These are phyloP conservation scores for Flaveria brownii DNA, from an alignment of 129 eudicot species.

Conservation along the genomic window DNA sequence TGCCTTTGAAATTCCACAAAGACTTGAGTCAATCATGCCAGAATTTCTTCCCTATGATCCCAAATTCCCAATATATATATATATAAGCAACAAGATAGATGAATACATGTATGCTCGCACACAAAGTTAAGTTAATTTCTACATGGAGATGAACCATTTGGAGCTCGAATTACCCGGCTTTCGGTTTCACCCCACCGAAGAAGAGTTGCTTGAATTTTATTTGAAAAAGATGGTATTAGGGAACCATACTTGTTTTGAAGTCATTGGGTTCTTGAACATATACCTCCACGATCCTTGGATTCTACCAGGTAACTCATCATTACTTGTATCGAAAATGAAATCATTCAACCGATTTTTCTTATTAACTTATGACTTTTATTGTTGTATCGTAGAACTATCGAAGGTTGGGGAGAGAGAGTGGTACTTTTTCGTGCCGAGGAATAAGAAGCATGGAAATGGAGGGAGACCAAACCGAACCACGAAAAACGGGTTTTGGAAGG, in stretches of 20 bases:
- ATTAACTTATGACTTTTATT: background rate
- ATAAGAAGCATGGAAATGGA: constrained; percentile 63
- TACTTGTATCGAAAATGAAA: background rate
- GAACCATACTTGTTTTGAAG: constrained; percentile 42
- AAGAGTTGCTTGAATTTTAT: constrained; percentile 74
- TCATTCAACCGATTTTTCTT: too few species aligned
- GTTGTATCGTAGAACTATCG: constrained; percentile 51
- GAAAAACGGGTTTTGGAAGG: constrained; percentile 84
- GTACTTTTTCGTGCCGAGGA: constrained; percentile 84
- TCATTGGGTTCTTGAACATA: constrained; percentile 67
- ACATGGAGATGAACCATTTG: constrained; percentile 44
- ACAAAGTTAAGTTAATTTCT: background rate
- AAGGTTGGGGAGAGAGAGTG: constrained; percentile 88
- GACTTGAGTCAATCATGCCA: constrained; percentile 35
- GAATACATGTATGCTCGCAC: background rate
- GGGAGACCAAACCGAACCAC: constrained; percentile 91
- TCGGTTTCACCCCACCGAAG: constrained; percentile 85
- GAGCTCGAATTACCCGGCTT: constrained; percentile 68
- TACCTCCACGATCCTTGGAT: constrained; percentile 72
- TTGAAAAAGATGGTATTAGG: constrained; percentile 56
- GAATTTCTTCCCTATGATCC: background rate
- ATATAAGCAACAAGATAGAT: constrained; percentile 12
- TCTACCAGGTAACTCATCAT: constrained; percentile 58
- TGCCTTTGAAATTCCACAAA: constrained; percentile 28
- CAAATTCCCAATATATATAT: background rate